phyloP scores from a whole-genome alignment of 305 asterid species.

The Rubia peregrina region DNA sequence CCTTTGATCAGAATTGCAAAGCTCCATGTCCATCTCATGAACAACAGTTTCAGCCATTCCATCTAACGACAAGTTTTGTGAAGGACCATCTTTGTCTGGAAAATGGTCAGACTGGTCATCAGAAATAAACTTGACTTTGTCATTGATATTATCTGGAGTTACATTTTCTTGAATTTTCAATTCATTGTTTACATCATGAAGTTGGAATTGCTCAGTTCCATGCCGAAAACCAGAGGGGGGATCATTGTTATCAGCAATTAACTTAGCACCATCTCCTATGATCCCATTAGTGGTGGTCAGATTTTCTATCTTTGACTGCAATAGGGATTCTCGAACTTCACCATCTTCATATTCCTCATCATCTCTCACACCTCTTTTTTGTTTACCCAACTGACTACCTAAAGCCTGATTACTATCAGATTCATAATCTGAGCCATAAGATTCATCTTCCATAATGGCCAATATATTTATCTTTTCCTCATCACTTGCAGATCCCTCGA shows the following conservation, averaged over 20 bases:
- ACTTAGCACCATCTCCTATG: conserved; percentile 22
- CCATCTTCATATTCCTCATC: conserved; percentile 88
- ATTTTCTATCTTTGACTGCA: conserved; percentile 27
- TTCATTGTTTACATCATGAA: conserved; percentile 24
- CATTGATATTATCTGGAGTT: conserved; percentile 18
- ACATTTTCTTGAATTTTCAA: conserved; percentile 25
- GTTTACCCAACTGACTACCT: conserved; percentile 21
- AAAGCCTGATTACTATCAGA: conserved; percentile 36
- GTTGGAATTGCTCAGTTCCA: conserved; percentile 20
- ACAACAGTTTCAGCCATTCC: conserved; percentile 25
- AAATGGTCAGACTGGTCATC: conserved; percentile 23
- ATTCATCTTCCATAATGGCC: conserved; percentile 39
- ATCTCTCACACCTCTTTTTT: conserved; percentile 32
- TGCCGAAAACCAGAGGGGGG: conserved; percentile 25
- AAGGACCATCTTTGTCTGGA: conserved; percentile 22
- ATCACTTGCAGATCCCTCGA: conserved; percentile 35
- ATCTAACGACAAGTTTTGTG: conserved; percentile 24
- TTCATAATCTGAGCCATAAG: conserved; percentile 49
- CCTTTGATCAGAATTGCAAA: conserved; percentile 22
- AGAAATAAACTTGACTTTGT: conserved; percentile 20
- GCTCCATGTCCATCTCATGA: conserved; percentile 29
- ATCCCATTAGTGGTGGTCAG: conserved; percentile 23
- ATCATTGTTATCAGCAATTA: conserved; percentile 21
- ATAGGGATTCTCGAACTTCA: conserved; percentile 60
- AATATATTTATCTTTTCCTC: conserved; percentile 40